These are phyloP conservation scores for Triadica sebifera DNA, from an alignment of 345 rosid genomes.

Conservation along the genomic window DNA sequence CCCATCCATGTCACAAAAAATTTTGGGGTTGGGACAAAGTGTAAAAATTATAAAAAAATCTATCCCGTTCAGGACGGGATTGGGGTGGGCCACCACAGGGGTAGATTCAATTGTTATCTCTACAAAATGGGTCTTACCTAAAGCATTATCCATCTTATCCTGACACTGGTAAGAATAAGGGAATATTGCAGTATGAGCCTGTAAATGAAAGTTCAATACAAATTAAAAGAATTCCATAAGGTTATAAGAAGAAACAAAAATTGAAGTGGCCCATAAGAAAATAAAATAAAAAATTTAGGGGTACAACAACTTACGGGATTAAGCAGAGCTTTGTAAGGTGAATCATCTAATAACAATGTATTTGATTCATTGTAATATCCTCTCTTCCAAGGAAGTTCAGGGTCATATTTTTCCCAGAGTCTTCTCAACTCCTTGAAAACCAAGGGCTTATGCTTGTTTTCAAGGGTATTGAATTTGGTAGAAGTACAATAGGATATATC, in stretches of 20 bases:
- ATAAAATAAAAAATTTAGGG: not conserved
- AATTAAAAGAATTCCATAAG: not conserved
- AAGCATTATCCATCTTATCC: slow-evolving; percentile 44
- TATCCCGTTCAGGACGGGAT: too few species aligned
- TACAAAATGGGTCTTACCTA: slow-evolving; percentile 56
- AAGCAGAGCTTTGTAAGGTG: slow-evolving; percentile 92
- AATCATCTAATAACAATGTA: slow-evolving; percentile 79
- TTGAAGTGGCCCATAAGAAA: not conserved
- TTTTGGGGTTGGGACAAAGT: too few species aligned
- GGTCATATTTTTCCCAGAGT: slow-evolving; percentile 66
- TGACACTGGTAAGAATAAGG: slow-evolving; percentile 61
- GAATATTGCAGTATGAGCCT: slow-evolving; percentile 74
- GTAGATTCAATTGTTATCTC: too few species aligned
- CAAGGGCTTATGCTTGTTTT: slow-evolving; percentile 60
- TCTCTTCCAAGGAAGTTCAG: slow-evolving; percentile 61
- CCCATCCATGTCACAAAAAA: too few species aligned
- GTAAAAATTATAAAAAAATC: too few species aligned
- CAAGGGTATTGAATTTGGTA: slow-evolving; percentile 52
- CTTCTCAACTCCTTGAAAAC: slow-evolving; percentile 74
- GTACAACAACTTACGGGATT: slow-evolving; percentile 68
- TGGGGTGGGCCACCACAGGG: too few species aligned
- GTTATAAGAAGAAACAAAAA: not conserved
- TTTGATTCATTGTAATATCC: slow-evolving; percentile 68
- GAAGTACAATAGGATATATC: slow-evolving; percentile 65
- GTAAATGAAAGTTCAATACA: slow-evolving; percentile 11